A percentile compares a stretch with the other conserved stretches of the same genome.
Conservation (phyloP, 2,329 filamentous ascomycete species). For the Penicillium sp. region DNA sequence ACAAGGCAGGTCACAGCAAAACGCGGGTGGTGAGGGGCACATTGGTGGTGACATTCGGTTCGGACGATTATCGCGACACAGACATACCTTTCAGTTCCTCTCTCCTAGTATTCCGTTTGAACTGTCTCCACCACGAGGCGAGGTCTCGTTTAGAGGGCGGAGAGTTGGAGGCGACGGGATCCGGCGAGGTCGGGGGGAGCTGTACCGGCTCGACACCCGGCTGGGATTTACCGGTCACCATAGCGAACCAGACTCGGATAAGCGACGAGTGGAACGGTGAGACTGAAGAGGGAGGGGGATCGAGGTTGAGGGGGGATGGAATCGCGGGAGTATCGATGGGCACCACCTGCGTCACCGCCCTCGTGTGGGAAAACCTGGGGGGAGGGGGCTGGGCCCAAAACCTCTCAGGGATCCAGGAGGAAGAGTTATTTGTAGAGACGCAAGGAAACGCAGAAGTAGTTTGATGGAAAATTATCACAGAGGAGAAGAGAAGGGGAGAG, state of each 20-base stretch:
- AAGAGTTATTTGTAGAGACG: neutral
- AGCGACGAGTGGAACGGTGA: neutral
- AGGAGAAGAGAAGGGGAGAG: neutral
- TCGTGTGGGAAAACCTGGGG: conserved; percentile 36
- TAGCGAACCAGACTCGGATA: conserved; percentile 22
- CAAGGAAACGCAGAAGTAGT: neutral
- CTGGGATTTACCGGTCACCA: conserved; percentile 45
- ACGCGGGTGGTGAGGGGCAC: neutral
- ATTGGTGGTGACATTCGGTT: neutral
- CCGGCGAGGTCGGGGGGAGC: conserved; percentile 41
- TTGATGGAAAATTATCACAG: too few species aligned
- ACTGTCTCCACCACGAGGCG: conserved; percentile 96
- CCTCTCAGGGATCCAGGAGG: neutral
- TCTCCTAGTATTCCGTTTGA: conserved; percentile 72
- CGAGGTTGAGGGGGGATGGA: conserved; percentile 13
- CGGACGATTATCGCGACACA: neutral
- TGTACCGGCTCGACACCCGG: conserved; percentile 39
- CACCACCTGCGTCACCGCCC: conserved; percentile 36
- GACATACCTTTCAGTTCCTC: conserved; percentile 65
- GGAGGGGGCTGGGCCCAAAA: conserved; percentile 32
- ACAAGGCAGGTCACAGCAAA: too few species aligned
- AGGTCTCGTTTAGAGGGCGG: conserved; percentile 85
- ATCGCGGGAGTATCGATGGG: conserved; percentile 22
- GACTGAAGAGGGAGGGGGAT: conserved; percentile 1
- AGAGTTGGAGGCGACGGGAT: conserved; percentile 59